Percentiles rank a stretch among this genome's conserved stretches.
Evolutionary conservation across 108 stramenopile genomes (phyloP).

Genomic region (Stephanodiscus minutulus): DNA sequence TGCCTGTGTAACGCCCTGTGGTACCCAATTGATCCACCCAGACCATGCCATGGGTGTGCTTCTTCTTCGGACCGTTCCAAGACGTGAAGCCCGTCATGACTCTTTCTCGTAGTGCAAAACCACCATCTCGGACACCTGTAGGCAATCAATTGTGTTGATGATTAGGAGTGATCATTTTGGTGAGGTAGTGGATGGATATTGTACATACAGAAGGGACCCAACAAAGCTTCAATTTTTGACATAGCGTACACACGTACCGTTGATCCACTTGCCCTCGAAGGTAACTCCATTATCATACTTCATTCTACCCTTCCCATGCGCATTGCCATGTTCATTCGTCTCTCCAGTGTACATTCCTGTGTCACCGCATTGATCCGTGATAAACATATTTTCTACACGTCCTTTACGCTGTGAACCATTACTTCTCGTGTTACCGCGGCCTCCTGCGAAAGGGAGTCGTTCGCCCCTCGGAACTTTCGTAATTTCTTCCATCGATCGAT

Average conservation of each 20-base stretch:
- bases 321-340: slow-evolving; percentile 14
- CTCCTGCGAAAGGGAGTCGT: neutral
- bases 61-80: slow-evolving; percentile 15
- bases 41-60: slow-evolving; percentile 13
- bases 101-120: slow-evolving; percentile 12
- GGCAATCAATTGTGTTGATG: neutral
- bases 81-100: slow-evolving; percentile 24
- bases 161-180: neutral
- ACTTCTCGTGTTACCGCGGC: neutral
- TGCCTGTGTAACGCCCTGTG: slow-evolving; percentile 12
- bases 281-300: slow-evolving; percentile 27
- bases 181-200: neutral
- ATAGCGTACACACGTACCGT: neutral
- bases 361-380: slow-evolving; percentile 22
- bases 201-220: neutral
- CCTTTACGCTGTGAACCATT: neutral
- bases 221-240: neutral
- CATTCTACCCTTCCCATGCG: slow-evolving; percentile 24
- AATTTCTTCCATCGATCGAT: no score
- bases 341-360: slow-evolving; percentile 25
- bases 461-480: neutral
- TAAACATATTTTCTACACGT: slow-evolving; percentile 20
- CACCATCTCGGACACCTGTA: slow-evolving; percentile 10
- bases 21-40: slow-evolving; percentile 20
- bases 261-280: slow-evolving; percentile 30